Evolutionary conservation across 1,284 basidiomycete species (phyloP), one percentile per base, ranked within the genome.

Genomic region (Rhodofomes roseus): DNA sequence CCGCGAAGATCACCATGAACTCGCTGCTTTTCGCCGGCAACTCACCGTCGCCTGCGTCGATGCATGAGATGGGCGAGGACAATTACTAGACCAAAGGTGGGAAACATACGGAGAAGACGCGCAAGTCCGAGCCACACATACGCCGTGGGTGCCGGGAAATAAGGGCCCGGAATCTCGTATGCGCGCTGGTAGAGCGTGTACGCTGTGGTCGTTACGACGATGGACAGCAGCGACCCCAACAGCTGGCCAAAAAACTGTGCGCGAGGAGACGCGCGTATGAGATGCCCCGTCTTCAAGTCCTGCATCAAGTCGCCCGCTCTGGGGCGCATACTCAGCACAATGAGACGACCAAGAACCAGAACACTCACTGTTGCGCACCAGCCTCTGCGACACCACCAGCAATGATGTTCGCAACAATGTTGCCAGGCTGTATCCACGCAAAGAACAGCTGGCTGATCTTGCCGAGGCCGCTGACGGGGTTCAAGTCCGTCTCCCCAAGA

Each of bases 301-400:
- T 98, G 96, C 95, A 98, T 98, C 20, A 98, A 84, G 73, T 98
- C 96, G 18, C 96, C 96, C 8, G 96, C 95, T 72, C 92, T 94
- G 65, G 18, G 43, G 52, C 46, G 14, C 14, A 39, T 18, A 16
- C 18, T 53, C 11, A 48, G n/a, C 9, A 12, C 14, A 18, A 18
- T 5, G 18, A 20, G 18, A n/a, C n/a, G 16, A 48, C 23, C 29
- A 31, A 57, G 9, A 61, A 1, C 20, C 27, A 22, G 7, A 25
- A 20, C 40, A 77, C 87, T 66, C 69, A 93, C 87, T 97, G 95
- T 76, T 93, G 92, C 25, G 96, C 96, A 18, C 96, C 96, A 29
- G 96, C 96, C 77, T 98, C 96, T 5, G 95, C 91, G 16, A 98
- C 95, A 37, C 95, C 96, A 11, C 96, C 96, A 2, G 96, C 96